Conservation (phyloP, 805 yeast genomes). For the Spathaspora arborariae region DNA sequence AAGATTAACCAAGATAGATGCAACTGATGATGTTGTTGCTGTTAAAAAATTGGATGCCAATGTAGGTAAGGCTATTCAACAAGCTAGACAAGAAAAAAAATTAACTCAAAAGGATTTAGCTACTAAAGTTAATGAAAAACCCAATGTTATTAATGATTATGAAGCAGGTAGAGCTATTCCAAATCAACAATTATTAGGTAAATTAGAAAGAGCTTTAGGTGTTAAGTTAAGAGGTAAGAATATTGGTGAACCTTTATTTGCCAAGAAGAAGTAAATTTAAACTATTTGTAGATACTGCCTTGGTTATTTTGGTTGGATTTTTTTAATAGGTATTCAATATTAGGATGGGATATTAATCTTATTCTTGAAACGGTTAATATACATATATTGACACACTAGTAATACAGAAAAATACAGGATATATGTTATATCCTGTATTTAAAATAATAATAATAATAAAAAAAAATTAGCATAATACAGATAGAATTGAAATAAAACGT, state of each 20-base stretch:
- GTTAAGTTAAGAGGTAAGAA: constrained; percentile 94
- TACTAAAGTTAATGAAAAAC: constrained; percentile 92
- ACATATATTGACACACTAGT: neutral
- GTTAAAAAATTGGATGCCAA: constrained; percentile 80
- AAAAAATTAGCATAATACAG: neutral
- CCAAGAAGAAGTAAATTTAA: constrained; percentile 42
- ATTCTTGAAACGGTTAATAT: neutral
- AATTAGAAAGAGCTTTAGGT: constrained; percentile 91
- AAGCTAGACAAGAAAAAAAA: constrained; percentile 83
- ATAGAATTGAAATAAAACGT: neutral
- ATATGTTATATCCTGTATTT: no score
- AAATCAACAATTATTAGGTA: constrained; percentile 89
- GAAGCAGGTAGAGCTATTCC: constrained; percentile 97
- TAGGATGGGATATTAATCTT: neutral
- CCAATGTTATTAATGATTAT: constrained; percentile 90
- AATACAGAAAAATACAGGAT: neutral
- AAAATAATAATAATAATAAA: neutral
- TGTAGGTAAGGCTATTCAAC: constrained; percentile 84
- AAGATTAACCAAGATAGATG: constrained; percentile 87
- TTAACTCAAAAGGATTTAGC: constrained; percentile 96
- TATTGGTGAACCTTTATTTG: constrained; percentile 83
- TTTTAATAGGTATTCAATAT: neutral
- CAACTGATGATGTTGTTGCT: constrained; percentile 88
- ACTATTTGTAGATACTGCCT: neutral
- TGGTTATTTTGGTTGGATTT: neutral